A percentile compares a stretch with the other conserved stretches of the same genome.
These are phyloP conservation scores for Cyberlindnera lachancei DNA, from an alignment of 805 yeast genomes.

Conservation along the genomic window DNA sequence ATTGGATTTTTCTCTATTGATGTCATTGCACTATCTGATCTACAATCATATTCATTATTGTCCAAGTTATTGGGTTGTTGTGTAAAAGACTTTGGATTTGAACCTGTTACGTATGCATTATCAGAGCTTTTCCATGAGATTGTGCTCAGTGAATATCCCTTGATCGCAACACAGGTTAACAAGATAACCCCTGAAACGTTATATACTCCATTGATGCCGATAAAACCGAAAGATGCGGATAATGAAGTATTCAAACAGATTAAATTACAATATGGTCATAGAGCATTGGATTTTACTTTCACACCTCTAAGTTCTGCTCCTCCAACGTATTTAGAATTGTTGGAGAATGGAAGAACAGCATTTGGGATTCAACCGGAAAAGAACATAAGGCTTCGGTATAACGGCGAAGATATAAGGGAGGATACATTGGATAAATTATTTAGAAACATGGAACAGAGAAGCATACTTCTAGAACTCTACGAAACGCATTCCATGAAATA, in stretches of 20 bases:
- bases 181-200: constrained; percentile 19
- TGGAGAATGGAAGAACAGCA: constrained; percentile 68
- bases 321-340: constrained; percentile 71
- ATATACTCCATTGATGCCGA: constrained; percentile 19
- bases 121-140: constrained; percentile 61
- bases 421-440: constrained; percentile 15
- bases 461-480: constrained; percentile 15
- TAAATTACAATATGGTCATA: constrained; percentile 42
- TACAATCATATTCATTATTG: constrained; percentile 46
- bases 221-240: constrained; percentile 30
- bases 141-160: constrained; percentile 57
- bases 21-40: constrained; percentile 33
- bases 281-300: constrained; percentile 56
- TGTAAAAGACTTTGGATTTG: constrained; percentile 76
- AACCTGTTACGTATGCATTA: constrained; percentile 52
- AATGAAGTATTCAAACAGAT: constrained; percentile 31
- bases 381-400: constrained; percentile 13
- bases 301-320: constrained; percentile 62
- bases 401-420: constrained; percentile 12
- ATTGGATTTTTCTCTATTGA: constrained; percentile 28
- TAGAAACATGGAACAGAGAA: constrained; percentile 8
- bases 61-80: constrained; percentile 61
- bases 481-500: constrained; percentile 15
- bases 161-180: constrained; percentile 37
- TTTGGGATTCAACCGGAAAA: constrained; percentile 31